Evolutionary conservation across 192 early-diverging fungal species (phyloP).

Genomic region (Entomortierella lignicola): DNA sequence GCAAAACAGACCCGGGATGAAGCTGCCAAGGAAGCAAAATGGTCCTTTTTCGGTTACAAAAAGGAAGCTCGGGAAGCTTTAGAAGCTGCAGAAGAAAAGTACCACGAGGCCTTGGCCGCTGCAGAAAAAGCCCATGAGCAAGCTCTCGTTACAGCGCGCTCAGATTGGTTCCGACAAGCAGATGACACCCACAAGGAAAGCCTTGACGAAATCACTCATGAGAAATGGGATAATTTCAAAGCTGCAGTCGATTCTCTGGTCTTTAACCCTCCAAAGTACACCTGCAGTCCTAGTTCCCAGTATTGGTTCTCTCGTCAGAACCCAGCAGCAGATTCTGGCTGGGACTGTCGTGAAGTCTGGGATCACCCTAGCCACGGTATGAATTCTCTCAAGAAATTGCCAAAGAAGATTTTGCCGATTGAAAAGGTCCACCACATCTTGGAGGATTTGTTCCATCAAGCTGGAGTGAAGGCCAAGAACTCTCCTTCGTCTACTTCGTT

Average conservation of each 20-base stretch:
- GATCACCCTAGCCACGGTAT: constrained; percentile 32
- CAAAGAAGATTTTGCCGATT: constrained; percentile 35
- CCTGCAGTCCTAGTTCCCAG: constrained; percentile 33
- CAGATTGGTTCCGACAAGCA: no score
- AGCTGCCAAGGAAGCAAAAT: constrained; percentile 33
- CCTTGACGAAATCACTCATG: constrained; percentile 21
- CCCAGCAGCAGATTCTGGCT: constrained; percentile 1
- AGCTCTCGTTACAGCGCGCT: constrained; percentile 23
- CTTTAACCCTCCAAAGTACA: constrained; percentile 50
- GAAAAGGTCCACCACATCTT: constrained; percentile 38
- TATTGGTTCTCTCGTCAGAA: constrained; percentile 47
- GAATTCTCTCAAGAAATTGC: constrained; percentile 35
- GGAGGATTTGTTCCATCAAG: constrained; percentile 18
- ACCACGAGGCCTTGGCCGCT: no score
- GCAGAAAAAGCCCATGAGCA: no score
- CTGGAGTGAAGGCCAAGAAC: constrained; percentile 20
- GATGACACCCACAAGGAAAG: constrained; percentile 43
- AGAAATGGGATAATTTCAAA: constrained; percentile 51
- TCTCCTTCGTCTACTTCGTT: constrained; percentile 28
- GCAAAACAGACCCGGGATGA: constrained; percentile 36
- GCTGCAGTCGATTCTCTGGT: constrained; percentile 36
- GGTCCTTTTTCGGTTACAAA: constrained; percentile 44
- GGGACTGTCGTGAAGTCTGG: constrained; percentile 53
- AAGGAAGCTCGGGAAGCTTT: constrained; percentile 33
- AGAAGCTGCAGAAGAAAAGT: constrained; percentile 38